These are phyloP conservation scores for Ballota nigra DNA, from an alignment of 257 asterid species.

Conservation along the genomic window DNA sequence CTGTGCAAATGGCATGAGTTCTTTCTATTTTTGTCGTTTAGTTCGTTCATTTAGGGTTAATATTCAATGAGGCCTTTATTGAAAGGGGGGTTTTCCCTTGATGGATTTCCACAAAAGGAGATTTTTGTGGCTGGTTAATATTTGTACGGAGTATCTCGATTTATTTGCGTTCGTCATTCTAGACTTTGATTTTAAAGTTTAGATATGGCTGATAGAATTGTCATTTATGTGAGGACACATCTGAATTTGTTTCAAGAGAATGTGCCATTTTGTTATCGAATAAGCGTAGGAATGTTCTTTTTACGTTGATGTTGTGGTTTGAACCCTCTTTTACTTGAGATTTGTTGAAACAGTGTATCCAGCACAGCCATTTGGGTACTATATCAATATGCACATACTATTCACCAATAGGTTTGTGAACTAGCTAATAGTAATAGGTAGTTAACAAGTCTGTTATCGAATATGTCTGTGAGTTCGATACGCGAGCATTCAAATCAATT, in stretches of 20 bases:
- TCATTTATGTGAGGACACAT: not conserved
- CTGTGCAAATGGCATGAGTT: slow-evolving; percentile 6
- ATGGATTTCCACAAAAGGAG: not conserved
- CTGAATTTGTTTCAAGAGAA: not conserved
- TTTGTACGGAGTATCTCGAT: slow-evolving; percentile 12
- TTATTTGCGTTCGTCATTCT: slow-evolving; percentile 11
- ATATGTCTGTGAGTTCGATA: too few relatives aligned
- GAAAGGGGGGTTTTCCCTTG: slow-evolving; percentile 31
- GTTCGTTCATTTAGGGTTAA: slow-evolving; percentile 22
- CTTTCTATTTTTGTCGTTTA: slow-evolving; percentile 4
- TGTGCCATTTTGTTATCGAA: not conserved
- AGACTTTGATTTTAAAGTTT: not conserved
- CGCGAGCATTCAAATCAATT: too few relatives aligned
- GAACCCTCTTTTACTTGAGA: not conserved
- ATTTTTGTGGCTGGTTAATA: slow-evolving; percentile 7
- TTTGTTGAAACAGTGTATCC: too few relatives aligned
- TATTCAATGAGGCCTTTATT: slow-evolving; percentile 25
- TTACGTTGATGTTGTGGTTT: not conserved
- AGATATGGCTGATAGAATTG: slow-evolving; percentile 11
- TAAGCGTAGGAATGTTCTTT: not conserved
- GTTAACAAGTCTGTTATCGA: too few relatives aligned
- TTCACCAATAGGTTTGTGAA: too few relatives aligned
- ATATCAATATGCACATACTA: too few relatives aligned
- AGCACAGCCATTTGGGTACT: too few relatives aligned
- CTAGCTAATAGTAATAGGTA: too few relatives aligned